Conservation (phyloP, 139 green algal species). For the Chlorokybus atmophyticus region DNA sequence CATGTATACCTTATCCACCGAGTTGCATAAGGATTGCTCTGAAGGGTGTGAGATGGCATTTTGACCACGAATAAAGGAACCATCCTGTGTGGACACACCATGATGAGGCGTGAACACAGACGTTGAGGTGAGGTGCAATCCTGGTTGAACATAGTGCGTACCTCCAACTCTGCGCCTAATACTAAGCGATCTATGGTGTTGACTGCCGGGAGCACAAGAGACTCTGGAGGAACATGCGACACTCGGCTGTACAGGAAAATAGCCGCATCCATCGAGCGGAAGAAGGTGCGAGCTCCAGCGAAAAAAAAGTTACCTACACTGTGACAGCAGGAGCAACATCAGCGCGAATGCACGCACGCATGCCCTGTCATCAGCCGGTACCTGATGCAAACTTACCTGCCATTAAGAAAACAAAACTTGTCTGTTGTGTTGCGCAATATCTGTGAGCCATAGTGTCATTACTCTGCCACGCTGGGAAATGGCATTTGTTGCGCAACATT, state of each 20-base stretch:
- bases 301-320: constrained; percentile 99
- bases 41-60: constrained; percentile 89
- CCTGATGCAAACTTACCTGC: constrained; percentile 29
- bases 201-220: constrained; percentile 75
- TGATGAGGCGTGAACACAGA: background rate
- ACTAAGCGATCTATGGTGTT: constrained; percentile 85
- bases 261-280: constrained; percentile 87
- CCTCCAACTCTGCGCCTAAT: constrained; percentile 76
- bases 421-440: constrained; percentile 53
- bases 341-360: no score
- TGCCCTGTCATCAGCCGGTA: no score
- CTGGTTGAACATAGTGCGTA: constrained; percentile 2
- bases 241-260: constrained; percentile 91
- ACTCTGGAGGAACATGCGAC: constrained; percentile 48
- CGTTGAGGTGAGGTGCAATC: background rate
- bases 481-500: no score
- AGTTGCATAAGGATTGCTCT: background rate
- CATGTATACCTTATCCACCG: background rate
- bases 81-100: constrained; percentile 39
- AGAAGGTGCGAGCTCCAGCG: constrained; percentile 87
- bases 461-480: no score
- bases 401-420: constrained; percentile 82
- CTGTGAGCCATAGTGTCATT: no score
- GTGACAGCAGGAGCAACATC: constrained; percentile 1
- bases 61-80: constrained; percentile 76